Percentiles rank a stretch among this genome's conserved stretches.
Evolutionary conservation across 345 rosid genomes (phyloP).

Genomic region (Cardamine resedifolia): DNA sequence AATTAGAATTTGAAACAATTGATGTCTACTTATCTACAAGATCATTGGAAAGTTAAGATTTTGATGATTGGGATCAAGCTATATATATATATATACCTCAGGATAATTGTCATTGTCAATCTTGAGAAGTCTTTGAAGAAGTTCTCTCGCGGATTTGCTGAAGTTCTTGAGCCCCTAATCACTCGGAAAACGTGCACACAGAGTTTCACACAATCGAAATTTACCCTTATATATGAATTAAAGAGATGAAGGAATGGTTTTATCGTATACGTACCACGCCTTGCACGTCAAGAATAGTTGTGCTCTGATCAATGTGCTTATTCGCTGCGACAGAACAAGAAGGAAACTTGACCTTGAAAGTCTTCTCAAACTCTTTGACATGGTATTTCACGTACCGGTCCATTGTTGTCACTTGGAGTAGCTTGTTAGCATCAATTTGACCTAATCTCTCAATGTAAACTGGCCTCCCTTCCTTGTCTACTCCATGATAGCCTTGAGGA

Average conservation of each 20-base stretch:
- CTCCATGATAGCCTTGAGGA: slow-evolving; percentile 98
- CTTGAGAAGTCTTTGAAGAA: slow-evolving; percentile 65
- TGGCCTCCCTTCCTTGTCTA: slow-evolving; percentile 97
- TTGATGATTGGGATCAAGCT: neutral
- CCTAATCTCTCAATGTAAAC: slow-evolving; percentile 94
- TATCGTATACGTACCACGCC: slow-evolving; percentile 76
- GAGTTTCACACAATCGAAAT: neutral
- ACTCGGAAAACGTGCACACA: slow-evolving; percentile 11
- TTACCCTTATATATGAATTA: neutral
- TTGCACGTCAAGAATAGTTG: slow-evolving; percentile 96
- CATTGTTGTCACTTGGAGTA: slow-evolving; percentile 91
- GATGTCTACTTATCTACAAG: neutral
- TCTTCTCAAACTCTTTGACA: slow-evolving; percentile 92
- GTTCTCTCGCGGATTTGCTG: slow-evolving; percentile 85
- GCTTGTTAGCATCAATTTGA: slow-evolving; percentile 81
- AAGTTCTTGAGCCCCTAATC: slow-evolving; percentile 82
- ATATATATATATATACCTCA: slow-evolving; percentile 56
- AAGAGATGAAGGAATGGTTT: neutral
- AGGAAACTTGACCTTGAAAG: slow-evolving; percentile 84
- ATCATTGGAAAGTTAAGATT: neutral
- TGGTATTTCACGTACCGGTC: slow-evolving; percentile 92
- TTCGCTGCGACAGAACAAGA: slow-evolving; percentile 92
- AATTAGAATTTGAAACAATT: neutral
- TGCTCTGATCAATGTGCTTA: slow-evolving; percentile 95
- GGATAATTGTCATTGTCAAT: slow-evolving; percentile 88